Base-by-base conservation (phyloP, 306 rosid genomes). In the Betula pendula region DNA sequence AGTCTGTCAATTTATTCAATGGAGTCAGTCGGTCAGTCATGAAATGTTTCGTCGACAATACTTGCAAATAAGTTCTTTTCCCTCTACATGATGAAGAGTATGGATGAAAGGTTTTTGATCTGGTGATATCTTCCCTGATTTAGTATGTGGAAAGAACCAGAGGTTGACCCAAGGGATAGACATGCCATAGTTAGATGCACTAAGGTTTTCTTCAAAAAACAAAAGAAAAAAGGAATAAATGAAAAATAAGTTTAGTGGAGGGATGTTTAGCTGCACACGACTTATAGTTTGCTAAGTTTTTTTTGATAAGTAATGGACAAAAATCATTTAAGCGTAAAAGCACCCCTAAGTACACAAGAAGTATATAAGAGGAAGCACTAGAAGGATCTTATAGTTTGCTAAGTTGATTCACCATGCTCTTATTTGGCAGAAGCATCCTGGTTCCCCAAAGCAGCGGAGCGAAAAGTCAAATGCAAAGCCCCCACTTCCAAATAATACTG, bases 391-490 rank as follows among this genome's bases (percentile, higher is more conserved):
- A 48, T 38, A 40, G 24, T 77, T 48, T 5, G 8, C 16, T 47
- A 3, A 15, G 16, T 45, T 75, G 31, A 71, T 68, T 75, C 22
- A 33, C 49, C 59, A 42, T 76, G 24, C 10, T 62, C 73, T 81
- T 79, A 70, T 77, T 81, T 84, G 60, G 81, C 87, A 86, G 99
- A 93, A 85, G 88, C 87, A 53, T 82, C 98, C 96, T 55, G 97
- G 93, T 68, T 91, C 96, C 50, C 91, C 97, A 38, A 88, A 82
- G 87, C 96, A 84, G 66, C 96, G 24, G 66, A 89, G 75, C 70
- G 98, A 87, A 49, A 96, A 92, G 73, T 85, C 84, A 4, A 85
- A 82, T 78, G 82, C 85, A 33, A 96, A 88, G 84, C 99, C 98
- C 51, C 99, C 98, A 38, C 88, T 96, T 77, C 98, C 99, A 55